These are phyloP conservation scores for Colletotrichum lindemuthianum DNA, from an alignment of 2,329 filamentous ascomycete species.

Conservation along the genomic window DNA sequence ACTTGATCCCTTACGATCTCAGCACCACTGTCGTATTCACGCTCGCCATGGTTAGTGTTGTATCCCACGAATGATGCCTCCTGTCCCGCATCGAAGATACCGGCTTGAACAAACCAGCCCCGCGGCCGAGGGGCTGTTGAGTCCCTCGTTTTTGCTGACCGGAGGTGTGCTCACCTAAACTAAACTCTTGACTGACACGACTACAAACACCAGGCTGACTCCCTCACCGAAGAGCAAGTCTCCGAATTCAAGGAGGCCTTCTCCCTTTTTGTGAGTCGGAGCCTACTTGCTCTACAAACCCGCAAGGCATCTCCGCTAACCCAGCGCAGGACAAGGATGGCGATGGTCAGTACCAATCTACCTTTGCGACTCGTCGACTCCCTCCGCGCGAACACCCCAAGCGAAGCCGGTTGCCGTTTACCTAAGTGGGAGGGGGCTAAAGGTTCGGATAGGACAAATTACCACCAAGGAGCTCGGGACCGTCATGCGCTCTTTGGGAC, in stretches of 20 bases:
- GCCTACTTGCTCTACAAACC: constrained; percentile 8
- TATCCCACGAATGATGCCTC: background rate
- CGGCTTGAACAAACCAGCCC: constrained; percentile 14
- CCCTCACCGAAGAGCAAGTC: constrained; percentile 99
- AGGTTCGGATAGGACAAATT: constrained; percentile 75
- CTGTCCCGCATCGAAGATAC: background rate
- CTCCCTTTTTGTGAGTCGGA: constrained; percentile 91
- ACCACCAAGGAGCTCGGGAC: constrained; percentile 91
- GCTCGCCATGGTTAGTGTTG: constrained; percentile 26
- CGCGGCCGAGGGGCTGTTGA: constrained; percentile 34
- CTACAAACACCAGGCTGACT: constrained; percentile 77
- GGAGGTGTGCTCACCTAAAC: too few species aligned
- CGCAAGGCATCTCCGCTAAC: constrained; percentile 32
- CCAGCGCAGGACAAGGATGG: constrained; percentile 84
- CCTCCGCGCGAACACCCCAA: background rate
- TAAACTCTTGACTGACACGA: constrained; percentile 23
- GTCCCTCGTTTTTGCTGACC: constrained; percentile 6
- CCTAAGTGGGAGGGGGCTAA: constrained; percentile 38
- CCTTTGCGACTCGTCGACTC: background rate
- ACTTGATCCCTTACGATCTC: background rate
- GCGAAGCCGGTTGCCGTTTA: background rate
- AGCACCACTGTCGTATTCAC: background rate
- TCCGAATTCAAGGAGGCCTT: constrained; percentile 99
- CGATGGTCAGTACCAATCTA: constrained; percentile 74
- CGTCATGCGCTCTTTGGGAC: constrained; percentile 89